These are phyloP conservation scores for Elsinoe perseae DNA, from an alignment of 2,329 filamentous ascomycete genomes.

Conservation along the genomic window DNA sequence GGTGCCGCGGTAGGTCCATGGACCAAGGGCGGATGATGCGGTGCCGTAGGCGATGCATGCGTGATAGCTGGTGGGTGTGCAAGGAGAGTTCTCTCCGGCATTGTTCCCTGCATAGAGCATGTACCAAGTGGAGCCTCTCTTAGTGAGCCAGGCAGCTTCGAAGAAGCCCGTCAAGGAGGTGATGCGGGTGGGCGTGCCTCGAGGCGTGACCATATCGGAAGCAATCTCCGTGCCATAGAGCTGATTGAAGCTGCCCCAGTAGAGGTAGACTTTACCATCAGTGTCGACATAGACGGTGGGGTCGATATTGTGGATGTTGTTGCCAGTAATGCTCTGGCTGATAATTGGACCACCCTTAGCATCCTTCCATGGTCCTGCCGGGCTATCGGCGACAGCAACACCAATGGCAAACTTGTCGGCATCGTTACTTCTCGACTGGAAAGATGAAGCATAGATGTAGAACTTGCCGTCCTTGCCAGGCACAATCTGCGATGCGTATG, in stretches of 20 bases:
- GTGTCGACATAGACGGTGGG: conserved; percentile 14
- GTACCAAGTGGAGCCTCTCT: conserved; percentile 12
- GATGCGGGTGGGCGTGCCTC: conserved; percentile 8
- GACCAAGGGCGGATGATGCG: conserved; percentile 9
- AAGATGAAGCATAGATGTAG: conserved; percentile 14
- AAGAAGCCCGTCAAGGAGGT: conserved; percentile 14
- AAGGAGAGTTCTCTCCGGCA: background rate
- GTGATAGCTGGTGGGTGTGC: conserved; percentile 12
- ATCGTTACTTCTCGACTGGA: conserved; percentile 2
- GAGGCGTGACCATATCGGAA: conserved; percentile 14
- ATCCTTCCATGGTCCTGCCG: conserved; percentile 16
- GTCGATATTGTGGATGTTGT: conserved; percentile 16
- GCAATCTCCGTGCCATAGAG: conserved; percentile 15
- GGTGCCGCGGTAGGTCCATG: conserved; percentile 17
- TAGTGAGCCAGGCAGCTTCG: conserved; percentile 14
- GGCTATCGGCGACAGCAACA: conserved; percentile 12
- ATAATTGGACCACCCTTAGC: conserved; percentile 15
- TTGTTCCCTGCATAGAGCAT: conserved; percentile 15
- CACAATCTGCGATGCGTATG: conserved; percentile 15
- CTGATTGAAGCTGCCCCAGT: conserved; percentile 12
- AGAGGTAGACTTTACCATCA: conserved; percentile 15
- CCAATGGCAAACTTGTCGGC: conserved; percentile 15
- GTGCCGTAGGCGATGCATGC: conserved; percentile 15
- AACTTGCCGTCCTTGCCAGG: conserved; percentile 14
- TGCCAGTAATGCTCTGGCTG: conserved; percentile 6